phyloP scores from a whole-genome alignment of 2,329 filamentous ascomycete species.

The Penicillium sp. region DNA sequence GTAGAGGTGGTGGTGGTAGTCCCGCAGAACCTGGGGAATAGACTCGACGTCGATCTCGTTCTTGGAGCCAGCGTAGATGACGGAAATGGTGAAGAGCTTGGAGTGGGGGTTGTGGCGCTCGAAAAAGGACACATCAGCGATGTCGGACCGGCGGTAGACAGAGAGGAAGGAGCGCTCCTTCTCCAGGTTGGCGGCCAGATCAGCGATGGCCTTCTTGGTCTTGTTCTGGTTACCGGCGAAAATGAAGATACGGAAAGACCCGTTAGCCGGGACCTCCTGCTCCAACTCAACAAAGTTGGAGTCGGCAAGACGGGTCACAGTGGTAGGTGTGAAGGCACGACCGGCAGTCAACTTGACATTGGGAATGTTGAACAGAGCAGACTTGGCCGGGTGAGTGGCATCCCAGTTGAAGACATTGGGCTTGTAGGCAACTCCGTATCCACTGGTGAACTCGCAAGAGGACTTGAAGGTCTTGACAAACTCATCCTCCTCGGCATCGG shows the following conservation, averaged over 20 bases:
- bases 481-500: conserved; percentile 56
- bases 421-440: conserved; percentile 85
- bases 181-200: conserved; percentile 66
- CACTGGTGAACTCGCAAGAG: conserved; percentile 86
- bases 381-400: conserved; percentile 67
- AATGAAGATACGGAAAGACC: conserved; percentile 81
- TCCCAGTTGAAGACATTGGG: conserved; percentile 86
- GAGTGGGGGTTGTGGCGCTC: conserved; percentile 85
- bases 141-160: conserved; percentile 63
- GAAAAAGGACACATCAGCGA: conserved; percentile 67
- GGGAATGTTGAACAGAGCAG: conserved; percentile 66
- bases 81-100: conserved; percentile 75
- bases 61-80: conserved; percentile 69
- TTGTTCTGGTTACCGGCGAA: conserved; percentile 71
- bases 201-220: conserved; percentile 64
- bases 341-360: conserved; percentile 70
- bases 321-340: conserved; percentile 72
- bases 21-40: conserved; percentile 68
- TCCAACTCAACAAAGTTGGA: conserved; percentile 88
- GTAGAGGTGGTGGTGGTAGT: conserved; percentile 81
- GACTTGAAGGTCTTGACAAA: conserved; percentile 92
- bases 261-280: conserved; percentile 85
- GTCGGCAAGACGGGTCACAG: conserved; percentile 83
- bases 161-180: conserved; percentile 72
- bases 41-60: conserved; percentile 71